A percentile compares a stretch with the other conserved stretches of the same genome.
Conservation (phyloP, 495 filamentous ascomycete species). For the Hypoxylon fragiforme region DNA sequence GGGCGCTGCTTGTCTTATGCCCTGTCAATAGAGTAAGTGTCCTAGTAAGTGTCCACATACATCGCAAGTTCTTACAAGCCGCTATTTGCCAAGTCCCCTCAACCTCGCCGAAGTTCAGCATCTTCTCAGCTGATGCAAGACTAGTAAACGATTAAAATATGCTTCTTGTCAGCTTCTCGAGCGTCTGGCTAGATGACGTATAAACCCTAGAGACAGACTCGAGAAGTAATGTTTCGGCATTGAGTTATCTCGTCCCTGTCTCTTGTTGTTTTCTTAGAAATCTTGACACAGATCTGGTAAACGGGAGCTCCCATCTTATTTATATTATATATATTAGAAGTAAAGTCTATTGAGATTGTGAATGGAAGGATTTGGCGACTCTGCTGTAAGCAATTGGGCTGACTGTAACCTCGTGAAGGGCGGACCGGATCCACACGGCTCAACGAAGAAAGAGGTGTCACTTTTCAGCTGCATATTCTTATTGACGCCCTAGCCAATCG, state of each 20-base stretch:
- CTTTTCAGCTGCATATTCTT: not conserved
- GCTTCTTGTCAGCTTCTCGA: too few relatives aligned
- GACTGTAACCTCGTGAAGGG: not conserved
- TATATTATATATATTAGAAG: not conserved
- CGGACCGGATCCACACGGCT: too few relatives aligned
- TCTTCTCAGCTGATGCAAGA: not conserved
- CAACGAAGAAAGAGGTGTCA: not conserved
- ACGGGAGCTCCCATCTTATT: not conserved
- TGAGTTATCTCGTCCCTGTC: too few relatives aligned
- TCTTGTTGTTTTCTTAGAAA: not conserved
- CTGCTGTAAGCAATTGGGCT: not conserved
- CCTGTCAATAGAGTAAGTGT: conserved; percentile 42
- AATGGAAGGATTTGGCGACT: too few relatives aligned
- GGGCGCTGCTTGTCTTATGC: conserved; percentile 41
- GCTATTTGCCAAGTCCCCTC: conserved; percentile 17
- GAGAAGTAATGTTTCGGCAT: not conserved
- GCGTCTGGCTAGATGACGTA: too few relatives aligned
- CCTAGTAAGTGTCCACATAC: conserved; percentile 37
- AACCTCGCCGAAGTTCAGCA: conserved; percentile 24
- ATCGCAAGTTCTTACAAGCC: conserved; percentile 7
- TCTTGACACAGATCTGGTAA: not conserved
- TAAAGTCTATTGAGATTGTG: too few relatives aligned
- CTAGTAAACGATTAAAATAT: not conserved
- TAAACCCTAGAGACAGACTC: too few relatives aligned
- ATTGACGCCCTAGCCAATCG: not conserved